phyloP scores from a whole-genome alignment of 2,329 filamentous ascomycete species.

The Alternaria brassicicola region DNA sequence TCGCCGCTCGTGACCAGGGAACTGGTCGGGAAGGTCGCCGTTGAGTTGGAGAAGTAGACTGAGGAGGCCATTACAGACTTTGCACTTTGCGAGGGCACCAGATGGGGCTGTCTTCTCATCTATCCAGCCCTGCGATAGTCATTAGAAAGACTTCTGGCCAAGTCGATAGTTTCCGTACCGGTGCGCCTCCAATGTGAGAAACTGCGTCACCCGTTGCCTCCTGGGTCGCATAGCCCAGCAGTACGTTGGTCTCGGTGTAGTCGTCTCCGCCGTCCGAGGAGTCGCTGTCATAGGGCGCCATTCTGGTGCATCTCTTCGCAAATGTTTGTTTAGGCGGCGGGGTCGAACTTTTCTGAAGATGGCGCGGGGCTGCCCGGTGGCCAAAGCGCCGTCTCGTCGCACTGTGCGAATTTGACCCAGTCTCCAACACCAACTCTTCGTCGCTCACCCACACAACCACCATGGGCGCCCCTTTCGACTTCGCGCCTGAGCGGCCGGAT shows the following conservation, averaged over 20 bases:
- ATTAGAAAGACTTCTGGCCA: not conserved
- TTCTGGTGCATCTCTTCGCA: conserved; percentile 41
- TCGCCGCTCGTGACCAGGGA: conserved; percentile 84
- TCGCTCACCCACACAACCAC: conserved; percentile 40
- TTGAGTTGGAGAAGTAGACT: conserved; percentile 88
- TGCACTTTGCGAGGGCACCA: conserved; percentile 80
- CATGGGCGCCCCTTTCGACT: conserved; percentile 71
- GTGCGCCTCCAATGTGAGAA: conserved; percentile 84
- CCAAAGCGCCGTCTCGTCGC: conserved; percentile 18
- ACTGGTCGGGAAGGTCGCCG: conserved; percentile 83
- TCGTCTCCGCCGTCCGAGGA: conserved; percentile 72
- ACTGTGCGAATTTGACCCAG: conserved; percentile 28
- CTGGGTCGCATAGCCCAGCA: conserved; percentile 86
- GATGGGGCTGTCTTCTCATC: conserved; percentile 73
- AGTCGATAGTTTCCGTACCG: conserved; percentile 64
- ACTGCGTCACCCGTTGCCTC: conserved; percentile 81
- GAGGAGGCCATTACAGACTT: conserved; percentile 83
- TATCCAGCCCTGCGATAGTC: conserved; percentile 71
- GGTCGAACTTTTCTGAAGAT: conserved; percentile 16
- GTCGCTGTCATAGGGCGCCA: conserved; percentile 86
- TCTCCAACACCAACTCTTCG: conserved; percentile 21
- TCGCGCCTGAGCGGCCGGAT: conserved; percentile 88
- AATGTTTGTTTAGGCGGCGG: conserved; percentile 10
- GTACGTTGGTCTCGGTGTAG: conserved; percentile 81
- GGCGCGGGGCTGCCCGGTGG: conserved; percentile 14